Percentiles rank a stretch among this genome's conserved stretches.
Conservation (phyloP, 1,284 basidiomycete genomes). For the Sporisorium sorghi region DNA sequence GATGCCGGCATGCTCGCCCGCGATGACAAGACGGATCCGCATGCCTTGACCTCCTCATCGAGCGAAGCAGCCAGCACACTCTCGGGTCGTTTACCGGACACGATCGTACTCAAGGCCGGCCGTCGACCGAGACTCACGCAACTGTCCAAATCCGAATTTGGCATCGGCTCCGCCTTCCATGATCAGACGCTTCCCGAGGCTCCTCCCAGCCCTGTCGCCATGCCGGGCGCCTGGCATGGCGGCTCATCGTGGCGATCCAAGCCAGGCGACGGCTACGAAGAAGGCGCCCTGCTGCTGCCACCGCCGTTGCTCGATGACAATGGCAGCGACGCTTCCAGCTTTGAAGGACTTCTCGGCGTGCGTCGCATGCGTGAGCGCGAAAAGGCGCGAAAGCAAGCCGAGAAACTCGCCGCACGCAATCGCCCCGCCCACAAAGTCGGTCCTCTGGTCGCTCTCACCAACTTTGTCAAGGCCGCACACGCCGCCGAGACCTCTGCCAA, state of each 20-base stretch:
- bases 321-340: conserved; percentile 53
- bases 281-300: conserved; percentile 62
- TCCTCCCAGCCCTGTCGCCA: conserved; percentile 63
- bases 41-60: background rate
- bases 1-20: background rate
- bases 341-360: conserved; percentile 60
- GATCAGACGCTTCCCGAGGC: conserved; percentile 45
- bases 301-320: conserved; percentile 64
- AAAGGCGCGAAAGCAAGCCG: conserved; percentile 52
- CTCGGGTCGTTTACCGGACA: conserved; percentile 13
- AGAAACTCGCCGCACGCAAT: conserved; percentile 59
- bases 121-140: conserved; percentile 17
- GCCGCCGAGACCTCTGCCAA: conserved; percentile 56
- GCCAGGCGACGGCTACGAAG: conserved; percentile 51
- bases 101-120: conserved; percentile 37
- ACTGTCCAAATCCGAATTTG: conserved; percentile 40
- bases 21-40: background rate
- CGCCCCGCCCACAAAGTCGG: conserved; percentile 65
- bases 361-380: conserved; percentile 62
- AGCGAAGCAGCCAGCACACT: background rate
- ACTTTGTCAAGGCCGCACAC: conserved; percentile 67
- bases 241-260: conserved; percentile 50
- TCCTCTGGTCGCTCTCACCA: conserved; percentile 59
- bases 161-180: conserved; percentile 48
- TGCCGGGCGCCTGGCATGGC: conserved; percentile 66